Evolutionary conservation across 1,139 yeast species (phyloP), one percentile per base, ranked within the genome.

Genomic region (Blastobotrys proliferans): DNA sequence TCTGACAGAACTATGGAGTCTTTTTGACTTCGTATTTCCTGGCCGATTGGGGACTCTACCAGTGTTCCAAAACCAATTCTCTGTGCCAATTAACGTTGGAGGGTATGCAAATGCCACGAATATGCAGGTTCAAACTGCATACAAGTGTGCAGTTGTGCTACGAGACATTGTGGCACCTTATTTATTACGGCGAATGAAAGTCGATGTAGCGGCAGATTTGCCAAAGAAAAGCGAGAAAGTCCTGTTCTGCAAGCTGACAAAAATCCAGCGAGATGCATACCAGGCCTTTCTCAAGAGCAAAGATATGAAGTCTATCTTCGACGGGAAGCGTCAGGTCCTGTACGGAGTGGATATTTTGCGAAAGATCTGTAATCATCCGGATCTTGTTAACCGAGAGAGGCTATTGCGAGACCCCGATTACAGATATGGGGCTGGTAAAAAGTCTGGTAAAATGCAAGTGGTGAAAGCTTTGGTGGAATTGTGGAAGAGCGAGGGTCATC

Each of bases 21-120:
- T 92, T 40, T 92, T 92, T 68, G 98, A 92, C 58, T 92, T 92
- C 66, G 84, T 90, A 3, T 90, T 83, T 56, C 98, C 98, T 0
- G 98, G 98, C 0, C 69, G 95, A 46, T 65, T 92, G 25, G 98
- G 98, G 0, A 94, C 98, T 0, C 67, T 92, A 17, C 98, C 99
- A 0, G 92, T 94, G 0, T 92, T 92, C 57, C 95, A 90, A 60
- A 83, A 77, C 44, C 96, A 92, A 59, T 92, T 92, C 62, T 83
- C 96, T 1, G 72, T 82, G 2, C 99, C 98, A 0, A 94, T 92
- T 32, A 90, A 88, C 57, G 76, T 86, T 64, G 99, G 98, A n/a
- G 99, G 99, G 0, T 92, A 94, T 63, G 95, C 98, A 2, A 92
- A 92, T 67, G 98, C 98, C 0, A 81, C 94, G 1, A 92, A 92